These are phyloP conservation scores for Cladosporium phlei DNA, from an alignment of 2,329 filamentous ascomycete species.

Conservation along the genomic window DNA sequence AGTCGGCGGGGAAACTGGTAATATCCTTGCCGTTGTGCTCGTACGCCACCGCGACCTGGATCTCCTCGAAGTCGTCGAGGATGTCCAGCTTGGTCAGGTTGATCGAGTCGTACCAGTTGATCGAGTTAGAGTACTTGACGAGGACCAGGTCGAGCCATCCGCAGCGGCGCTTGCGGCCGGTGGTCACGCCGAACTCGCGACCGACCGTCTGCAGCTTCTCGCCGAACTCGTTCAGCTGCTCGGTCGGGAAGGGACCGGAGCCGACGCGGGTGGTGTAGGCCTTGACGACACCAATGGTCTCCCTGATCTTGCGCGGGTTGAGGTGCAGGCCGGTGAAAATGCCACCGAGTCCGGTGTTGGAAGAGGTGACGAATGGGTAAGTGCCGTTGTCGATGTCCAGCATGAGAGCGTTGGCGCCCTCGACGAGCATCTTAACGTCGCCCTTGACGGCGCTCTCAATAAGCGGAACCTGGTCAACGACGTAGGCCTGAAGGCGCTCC, in stretches of 20 bases:
- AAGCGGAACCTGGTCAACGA: conserved; percentile 63
- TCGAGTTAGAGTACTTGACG: conserved; percentile 58
- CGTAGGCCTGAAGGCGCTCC: conserved; percentile 53
- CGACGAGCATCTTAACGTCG: conserved; percentile 59
- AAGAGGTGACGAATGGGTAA: conserved; percentile 59
- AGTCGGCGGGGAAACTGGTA: conserved; percentile 62
- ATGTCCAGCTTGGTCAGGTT: conserved; percentile 67
- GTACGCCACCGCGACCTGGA: conserved; percentile 73
- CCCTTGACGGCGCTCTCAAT: conserved; percentile 57
- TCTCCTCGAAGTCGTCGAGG: conserved; percentile 66
- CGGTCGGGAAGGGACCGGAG: conserved; percentile 63
- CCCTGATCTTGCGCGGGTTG: conserved; percentile 56
- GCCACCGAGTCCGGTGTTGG: conserved; percentile 56
- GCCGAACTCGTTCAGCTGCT: conserved; percentile 55
- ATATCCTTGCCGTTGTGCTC: conserved; percentile 52
- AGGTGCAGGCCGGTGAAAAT: conserved; percentile 60
- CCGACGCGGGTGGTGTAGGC: conserved; percentile 58
- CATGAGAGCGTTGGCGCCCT: conserved; percentile 66
- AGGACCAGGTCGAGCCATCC: conserved; percentile 66
- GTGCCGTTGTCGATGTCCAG: conserved; percentile 61
- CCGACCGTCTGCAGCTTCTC: conserved; percentile 54
- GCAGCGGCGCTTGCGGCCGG: conserved; percentile 57
- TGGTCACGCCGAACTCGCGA: conserved; percentile 53
- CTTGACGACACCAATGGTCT: conserved; percentile 63
- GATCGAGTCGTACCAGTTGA: conserved; percentile 64